Base-by-base conservation (phyloP, 2,329 filamentous ascomycete species). In the Aureobasidium sp. region DNA sequence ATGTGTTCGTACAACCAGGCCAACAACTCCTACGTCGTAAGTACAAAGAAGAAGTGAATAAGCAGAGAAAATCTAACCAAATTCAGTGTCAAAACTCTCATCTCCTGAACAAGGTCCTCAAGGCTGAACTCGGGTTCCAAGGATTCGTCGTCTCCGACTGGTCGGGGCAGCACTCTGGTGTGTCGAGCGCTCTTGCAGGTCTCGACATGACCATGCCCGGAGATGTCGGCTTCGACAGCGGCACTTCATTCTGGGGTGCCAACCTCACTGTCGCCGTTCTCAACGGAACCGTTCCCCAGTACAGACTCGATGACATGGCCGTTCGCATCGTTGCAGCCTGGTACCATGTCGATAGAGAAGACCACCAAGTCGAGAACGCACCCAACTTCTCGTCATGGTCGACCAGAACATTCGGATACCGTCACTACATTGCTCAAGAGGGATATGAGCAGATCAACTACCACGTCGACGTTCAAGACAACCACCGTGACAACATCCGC, bases 151-250 rank as follows among this genome's bases (percentile, higher is more conserved):
- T 90, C 1, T 61, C 39, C 6, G 60, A 61, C 31, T 61, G 51
- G 87, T 78, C 83, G 66, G 90, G 88, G 5, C 87, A 91, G 68
- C 88, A 92, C 68, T 79, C 84, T 3, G 88, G 87, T 65, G 85
- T 83, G 5, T 78, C 84, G 29, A 83, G 81, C 39, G 87, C 89
- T 2, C 78, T 85, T 41, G 88, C 89, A 25, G 90, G 90, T 42
- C 78, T 94, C 27, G 91, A 95, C 73, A 91, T 94, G 89, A 82
- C 82, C n/a, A 94, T 94, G 90, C 89, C 89, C 0, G 90, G 90
- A 61, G 93, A 97, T 71, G 88, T 88, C 1, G 66, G 76, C 22
- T 96, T 97, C 77, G 84, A 88, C 73, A 84, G 82, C 4, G 89
- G 89, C 7, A 74, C 76, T 56, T 87, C 87, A 20, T 95, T 81